Evolutionary conservation across 2,329 filamentous ascomycete genomes (phyloP), one percentile per base, ranked within the genome.

Genomic region (Talaromyces albobiverticillius): DNA sequence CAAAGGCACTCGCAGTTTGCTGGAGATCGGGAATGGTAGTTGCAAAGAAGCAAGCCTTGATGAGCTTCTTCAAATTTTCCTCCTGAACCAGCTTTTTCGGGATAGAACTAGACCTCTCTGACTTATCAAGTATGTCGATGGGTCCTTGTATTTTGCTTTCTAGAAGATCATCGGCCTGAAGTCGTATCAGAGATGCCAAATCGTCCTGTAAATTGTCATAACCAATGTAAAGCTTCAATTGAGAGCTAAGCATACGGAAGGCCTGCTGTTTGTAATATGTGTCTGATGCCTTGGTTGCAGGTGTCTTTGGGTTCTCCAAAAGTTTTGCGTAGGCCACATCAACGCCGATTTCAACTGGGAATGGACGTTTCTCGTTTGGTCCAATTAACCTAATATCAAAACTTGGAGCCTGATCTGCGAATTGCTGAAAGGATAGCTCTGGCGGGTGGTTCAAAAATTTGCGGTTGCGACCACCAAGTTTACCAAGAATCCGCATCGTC

Each of bases 401-500:
- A 65, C 90, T 96, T 1, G 90, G 83, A 18, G 84, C 78, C 63
- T 97, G 94, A 69, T 99, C 94, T 5, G 93, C 86, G 67, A 88
- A 97, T 47, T 86, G 81, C 69, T 91, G 86, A 71, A 89, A 97
- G 1, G 84, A 81, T 11, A 99, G 82, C n/a, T 87, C 84, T 5
- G 93, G 86, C 2, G 93, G 89, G 46, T 91, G 89, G 5, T 89
- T 96, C 76, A 97, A 87, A 70, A 96, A 99, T 67, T 95, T 96
- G 32, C 95, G 81, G 65, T 99, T 99, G 23, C 94, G 85, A 7
- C 94, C 94, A 43, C 95, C 94, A 11, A 99, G 82, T 71, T 99
- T 99, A 13, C 94, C 94, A 2, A 99, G 80, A 54, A 99, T 99
- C 43, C 94, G 82, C 86, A 99, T 95, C 0, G 94, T 97, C 0